These are phyloP conservation scores for Neofusicoccum parvum DNA, from an alignment of 2,329 filamentous ascomycete genomes.

Conservation along the genomic window DNA sequence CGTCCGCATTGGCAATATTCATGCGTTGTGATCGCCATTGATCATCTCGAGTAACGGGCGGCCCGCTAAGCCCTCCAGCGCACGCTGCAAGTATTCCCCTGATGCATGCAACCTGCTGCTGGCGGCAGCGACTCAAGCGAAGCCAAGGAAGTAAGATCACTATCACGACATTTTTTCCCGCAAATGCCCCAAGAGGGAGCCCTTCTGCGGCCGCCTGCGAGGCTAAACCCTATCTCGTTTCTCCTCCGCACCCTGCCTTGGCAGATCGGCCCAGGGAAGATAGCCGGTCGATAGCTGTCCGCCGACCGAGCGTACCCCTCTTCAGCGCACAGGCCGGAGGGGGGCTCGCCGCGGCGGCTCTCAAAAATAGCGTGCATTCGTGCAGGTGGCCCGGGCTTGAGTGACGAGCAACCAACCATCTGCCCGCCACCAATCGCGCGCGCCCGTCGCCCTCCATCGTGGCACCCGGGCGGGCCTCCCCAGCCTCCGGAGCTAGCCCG, in stretches of 20 bases:
- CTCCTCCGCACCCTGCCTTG: slow-evolving; percentile 16
- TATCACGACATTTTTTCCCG: slow-evolving; percentile 20
- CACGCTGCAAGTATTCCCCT: slow-evolving; percentile 41
- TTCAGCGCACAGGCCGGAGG: slow-evolving; percentile 21
- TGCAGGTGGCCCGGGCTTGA: slow-evolving; percentile 12
- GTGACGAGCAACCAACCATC: slow-evolving; percentile 17
- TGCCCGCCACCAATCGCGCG: slow-evolving; percentile 35
- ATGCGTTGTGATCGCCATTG: slow-evolving; percentile 36
- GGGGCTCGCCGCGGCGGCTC: slow-evolving; percentile 35
- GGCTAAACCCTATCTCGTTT: slow-evolving; percentile 10
- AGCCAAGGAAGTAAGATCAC: slow-evolving; percentile 16
- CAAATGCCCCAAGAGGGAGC: slow-evolving; percentile 2
- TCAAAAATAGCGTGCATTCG: slow-evolving; percentile 39
- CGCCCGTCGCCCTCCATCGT: slow-evolving; percentile 27
- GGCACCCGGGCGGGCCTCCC: slow-evolving; percentile 27
- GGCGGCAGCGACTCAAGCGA: slow-evolving; percentile 4
- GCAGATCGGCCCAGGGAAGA: slow-evolving; percentile 21
- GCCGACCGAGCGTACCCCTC: slow-evolving; percentile 16
- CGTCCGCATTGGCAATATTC: slow-evolving; percentile 34
- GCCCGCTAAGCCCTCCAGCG: slow-evolving; percentile 41
- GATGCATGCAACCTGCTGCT: slow-evolving; percentile 14
- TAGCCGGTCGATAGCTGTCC: slow-evolving; percentile 20
- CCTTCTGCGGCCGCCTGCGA: neutral
- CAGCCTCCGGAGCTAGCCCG: slow-evolving; percentile 33
- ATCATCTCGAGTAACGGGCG: slow-evolving; percentile 39